Conservation (phyloP, 768 basidiomycete species). For the Termitomyces sp. region DNA sequence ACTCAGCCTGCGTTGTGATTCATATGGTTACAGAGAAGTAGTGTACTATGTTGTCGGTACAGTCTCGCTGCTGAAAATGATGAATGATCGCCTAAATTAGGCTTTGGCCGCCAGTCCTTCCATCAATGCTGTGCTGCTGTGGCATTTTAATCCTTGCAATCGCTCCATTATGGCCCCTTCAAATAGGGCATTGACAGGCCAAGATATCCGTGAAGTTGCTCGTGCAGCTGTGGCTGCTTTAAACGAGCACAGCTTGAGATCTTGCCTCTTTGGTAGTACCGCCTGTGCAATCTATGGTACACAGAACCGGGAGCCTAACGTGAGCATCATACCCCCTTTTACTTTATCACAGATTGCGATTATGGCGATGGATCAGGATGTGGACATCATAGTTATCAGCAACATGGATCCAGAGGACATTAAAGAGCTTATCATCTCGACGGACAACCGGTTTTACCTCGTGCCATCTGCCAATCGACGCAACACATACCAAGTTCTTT, state of each 20-base stretch:
- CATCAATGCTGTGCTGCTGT: not conserved
- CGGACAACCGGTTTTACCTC: slow-evolving; percentile 30
- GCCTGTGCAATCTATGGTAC: slow-evolving; percentile 35
- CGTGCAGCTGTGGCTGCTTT: slow-evolving; percentile 21
- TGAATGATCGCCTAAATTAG: not conserved
- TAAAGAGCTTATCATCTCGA: slow-evolving; percentile 28
- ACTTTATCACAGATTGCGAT: not conserved
- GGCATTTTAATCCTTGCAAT: not conserved
- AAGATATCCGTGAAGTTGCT: slow-evolving; percentile 21
- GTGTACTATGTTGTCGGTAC: not conserved
- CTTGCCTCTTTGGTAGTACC: slow-evolving; percentile 34
- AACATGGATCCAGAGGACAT: slow-evolving; percentile 27
- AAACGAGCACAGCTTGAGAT: slow-evolving; percentile 18
- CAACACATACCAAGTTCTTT: slow-evolving; percentile 38
- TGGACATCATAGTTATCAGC: slow-evolving; percentile 41
- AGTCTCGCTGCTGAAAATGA: not conserved
- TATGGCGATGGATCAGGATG: slow-evolving; percentile 26
- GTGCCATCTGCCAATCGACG: slow-evolving; percentile 28
- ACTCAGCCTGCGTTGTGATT: not conserved
- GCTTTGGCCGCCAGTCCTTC: not conserved
- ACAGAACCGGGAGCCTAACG: slow-evolving; percentile 26
- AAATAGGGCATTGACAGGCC: slow-evolving; percentile 1
- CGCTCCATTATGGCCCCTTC: not conserved
- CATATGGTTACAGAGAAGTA: not conserved
- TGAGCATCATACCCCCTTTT: slow-evolving; percentile 16